Conservation (phyloP, 1,139 yeast genomes). For the Hanseniaspora sp. region DNA sequence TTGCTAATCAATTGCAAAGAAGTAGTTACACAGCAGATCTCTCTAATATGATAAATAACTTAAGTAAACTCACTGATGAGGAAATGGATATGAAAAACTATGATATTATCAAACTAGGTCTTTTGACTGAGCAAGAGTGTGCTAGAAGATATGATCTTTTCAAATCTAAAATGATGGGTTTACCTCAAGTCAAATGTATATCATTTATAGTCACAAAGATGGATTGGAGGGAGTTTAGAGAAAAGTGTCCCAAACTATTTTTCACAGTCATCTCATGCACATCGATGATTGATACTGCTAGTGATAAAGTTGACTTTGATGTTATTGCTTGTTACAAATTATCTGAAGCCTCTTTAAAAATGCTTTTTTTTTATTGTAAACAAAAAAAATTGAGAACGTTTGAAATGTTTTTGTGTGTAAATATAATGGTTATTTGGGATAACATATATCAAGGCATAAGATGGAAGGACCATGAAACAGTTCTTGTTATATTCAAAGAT, state of each 20-base stretch:
- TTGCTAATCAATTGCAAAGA: background rate
- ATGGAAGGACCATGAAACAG: slow-evolving; percentile 35
- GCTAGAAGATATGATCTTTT: slow-evolving; percentile 37
- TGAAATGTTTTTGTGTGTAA: slow-evolving; percentile 53
- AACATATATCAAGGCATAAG: slow-evolving; percentile 73
- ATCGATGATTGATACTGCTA: slow-evolving; percentile 34
- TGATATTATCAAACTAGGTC: slow-evolving; percentile 42
- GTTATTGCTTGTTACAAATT: slow-evolving; percentile 36
- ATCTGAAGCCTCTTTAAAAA: slow-evolving; percentile 49
- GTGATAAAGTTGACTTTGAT: slow-evolving; percentile 26
- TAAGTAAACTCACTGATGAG: slow-evolving; percentile 32
- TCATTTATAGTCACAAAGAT: slow-evolving; percentile 35
- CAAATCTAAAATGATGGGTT: slow-evolving; percentile 28
- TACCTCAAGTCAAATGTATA: slow-evolving; percentile 30
- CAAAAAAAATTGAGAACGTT: slow-evolving; percentile 52
- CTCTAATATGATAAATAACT: slow-evolving; percentile 34
- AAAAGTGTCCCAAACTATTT: slow-evolving; percentile 48
- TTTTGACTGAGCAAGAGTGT: slow-evolving; percentile 44
- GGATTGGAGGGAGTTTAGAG: slow-evolving; percentile 40
- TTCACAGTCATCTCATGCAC: slow-evolving; percentile 55
- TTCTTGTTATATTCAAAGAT: background rate
- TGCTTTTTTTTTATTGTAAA: slow-evolving; percentile 36
- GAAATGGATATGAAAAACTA: slow-evolving; percentile 28
- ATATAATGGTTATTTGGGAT: slow-evolving; percentile 65
- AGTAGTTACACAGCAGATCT: slow-evolving; percentile 25